phyloP scores from a whole-genome alignment of 345 rosid genomes.

The Populus euphratica region DNA sequence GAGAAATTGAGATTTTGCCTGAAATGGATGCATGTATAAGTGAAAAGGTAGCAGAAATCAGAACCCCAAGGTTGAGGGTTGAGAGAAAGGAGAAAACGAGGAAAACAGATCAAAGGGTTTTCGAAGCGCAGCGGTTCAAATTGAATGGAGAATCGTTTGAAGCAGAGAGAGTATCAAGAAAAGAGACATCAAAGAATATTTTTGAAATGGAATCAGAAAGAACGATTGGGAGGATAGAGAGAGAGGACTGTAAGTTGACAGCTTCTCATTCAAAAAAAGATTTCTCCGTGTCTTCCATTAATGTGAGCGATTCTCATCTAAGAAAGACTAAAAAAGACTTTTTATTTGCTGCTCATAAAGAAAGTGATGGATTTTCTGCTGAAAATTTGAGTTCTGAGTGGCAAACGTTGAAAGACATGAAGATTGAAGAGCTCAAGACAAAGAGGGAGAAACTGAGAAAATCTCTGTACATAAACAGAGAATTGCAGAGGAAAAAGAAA shows the following conservation, averaged over 20 bases:
- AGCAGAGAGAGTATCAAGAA: slow-evolving; percentile 20
- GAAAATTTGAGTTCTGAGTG: slow-evolving; percentile 26
- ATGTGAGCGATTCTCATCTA: slow-evolving; percentile 18
- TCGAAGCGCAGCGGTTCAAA: slow-evolving; percentile 28
- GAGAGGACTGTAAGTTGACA: slow-evolving; percentile 22
- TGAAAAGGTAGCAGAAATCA: slow-evolving; percentile 39
- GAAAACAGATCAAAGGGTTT: slow-evolving; percentile 34
- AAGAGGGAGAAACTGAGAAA: slow-evolving; percentile 61
- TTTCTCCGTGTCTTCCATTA: slow-evolving; percentile 4
- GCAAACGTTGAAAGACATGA: slow-evolving; percentile 43
- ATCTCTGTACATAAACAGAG: slow-evolving; percentile 56
- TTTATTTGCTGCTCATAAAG: slow-evolving; percentile 16
- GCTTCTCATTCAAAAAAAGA: slow-evolving; percentile 14
- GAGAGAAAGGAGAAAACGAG: slow-evolving; percentile 37
- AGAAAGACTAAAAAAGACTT: slow-evolving; percentile 27
- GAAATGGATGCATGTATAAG: slow-evolving; percentile 18
- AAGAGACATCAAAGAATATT: neutral
- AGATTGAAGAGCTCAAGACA: slow-evolving; percentile 42
- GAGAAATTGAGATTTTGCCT: slow-evolving; percentile 28
- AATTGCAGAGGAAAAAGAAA: slow-evolving; percentile 37
- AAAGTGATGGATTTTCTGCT: neutral
- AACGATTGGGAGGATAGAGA: neutral
- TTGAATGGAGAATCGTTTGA: slow-evolving; percentile 19
- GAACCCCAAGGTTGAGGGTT: slow-evolving; percentile 46
- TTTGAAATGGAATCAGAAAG: neutral